Percentiles rank a stretch among this genome's conserved stretches.
These are phyloP conservation scores for Leishmania turanica DNA, from an alignment of 208 protist species.

Conservation along the genomic window DNA sequence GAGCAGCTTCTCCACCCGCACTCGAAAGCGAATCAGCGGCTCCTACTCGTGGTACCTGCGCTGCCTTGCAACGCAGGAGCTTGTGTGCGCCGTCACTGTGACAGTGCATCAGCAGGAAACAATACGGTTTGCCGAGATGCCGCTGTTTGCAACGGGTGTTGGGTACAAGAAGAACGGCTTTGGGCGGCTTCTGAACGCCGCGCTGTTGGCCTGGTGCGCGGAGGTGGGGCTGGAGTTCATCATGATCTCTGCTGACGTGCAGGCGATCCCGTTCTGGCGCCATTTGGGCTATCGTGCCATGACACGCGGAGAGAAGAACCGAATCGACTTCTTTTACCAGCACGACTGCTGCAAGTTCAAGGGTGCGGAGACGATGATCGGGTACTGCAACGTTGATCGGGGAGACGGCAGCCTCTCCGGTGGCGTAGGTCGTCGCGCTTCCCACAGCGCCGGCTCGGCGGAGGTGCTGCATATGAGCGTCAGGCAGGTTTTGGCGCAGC, in stretches of 20 bases:
- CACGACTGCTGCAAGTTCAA: constrained; percentile 90
- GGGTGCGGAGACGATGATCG: constrained; percentile 83
- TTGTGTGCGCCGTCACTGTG: constrained; percentile 80
- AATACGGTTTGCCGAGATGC: constrained; percentile 85
- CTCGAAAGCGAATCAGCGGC: constrained; percentile 63
- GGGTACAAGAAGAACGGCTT: constrained; percentile 90
- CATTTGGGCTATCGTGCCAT: constrained; percentile 81
- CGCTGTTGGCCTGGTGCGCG: constrained; percentile 68
- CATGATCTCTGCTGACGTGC: constrained; percentile 87
- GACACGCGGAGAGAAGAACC: constrained; percentile 67
- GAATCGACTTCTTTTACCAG: constrained; percentile 88
- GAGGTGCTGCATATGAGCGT: constrained; percentile 20
- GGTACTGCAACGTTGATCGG: constrained; percentile 45
- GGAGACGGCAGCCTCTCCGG: not conserved
- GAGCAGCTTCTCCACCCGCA: constrained; percentile 73
- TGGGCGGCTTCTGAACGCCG: constrained; percentile 74
- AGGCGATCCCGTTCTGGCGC: constrained; percentile 85
- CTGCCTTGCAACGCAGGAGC: constrained; percentile 63
- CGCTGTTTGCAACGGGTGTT: constrained; percentile 84
- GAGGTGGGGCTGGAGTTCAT: constrained; percentile 73
- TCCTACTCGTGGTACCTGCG: constrained; percentile 84
- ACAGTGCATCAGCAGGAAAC: constrained; percentile 77
- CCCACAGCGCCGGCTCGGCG: not conserved
- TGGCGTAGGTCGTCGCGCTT: not conserved
- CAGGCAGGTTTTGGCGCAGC: constrained; percentile 31